phyloP scores from a whole-genome alignment of 352 stramenopile species.

The Globisporangium solare region DNA sequence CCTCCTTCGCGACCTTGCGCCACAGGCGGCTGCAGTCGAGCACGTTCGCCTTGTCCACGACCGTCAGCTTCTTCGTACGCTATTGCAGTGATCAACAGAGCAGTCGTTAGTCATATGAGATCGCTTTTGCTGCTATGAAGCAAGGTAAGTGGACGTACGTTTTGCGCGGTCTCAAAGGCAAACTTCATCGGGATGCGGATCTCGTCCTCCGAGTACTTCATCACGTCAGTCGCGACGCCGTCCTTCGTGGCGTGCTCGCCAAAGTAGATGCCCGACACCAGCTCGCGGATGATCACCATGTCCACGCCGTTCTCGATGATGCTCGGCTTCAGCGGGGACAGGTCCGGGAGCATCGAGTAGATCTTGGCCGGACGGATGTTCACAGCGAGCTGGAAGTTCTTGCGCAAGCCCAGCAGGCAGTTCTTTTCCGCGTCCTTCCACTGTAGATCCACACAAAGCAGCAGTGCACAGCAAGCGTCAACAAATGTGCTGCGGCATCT shows the following conservation, averaged over 20 bases:
- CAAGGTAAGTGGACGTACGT: constrained; percentile 26
- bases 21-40: constrained; percentile 94
- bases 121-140: no score
- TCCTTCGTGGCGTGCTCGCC: constrained; percentile 81
- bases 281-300: constrained; percentile 98
- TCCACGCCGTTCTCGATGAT: constrained; percentile 95
- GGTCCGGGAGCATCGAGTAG: constrained; percentile 95
- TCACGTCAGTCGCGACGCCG: constrained; percentile 89
- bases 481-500: no score
- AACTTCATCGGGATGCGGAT: constrained; percentile 83
- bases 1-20: constrained; percentile 90
- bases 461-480: no score
- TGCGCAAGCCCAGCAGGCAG: constrained; percentile 96
- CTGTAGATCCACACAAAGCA: constrained; percentile 13
- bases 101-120: neutral
- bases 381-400: constrained; percentile 96
- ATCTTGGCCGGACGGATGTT: constrained; percentile 99
- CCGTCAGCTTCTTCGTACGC: constrained; percentile 93
- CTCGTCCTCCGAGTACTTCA: constrained; percentile 97
- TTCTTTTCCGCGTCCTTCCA: constrained; percentile 93
- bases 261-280: constrained; percentile 99
- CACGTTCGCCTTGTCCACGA: constrained; percentile 99
- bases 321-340: constrained; percentile 96
- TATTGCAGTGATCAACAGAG: constrained; percentile 35
- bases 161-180: constrained; percentile 78